These are phyloP conservation scores for Claviceps paspali DNA, from an alignment of 2,329 filamentous ascomycete species.

Conservation along the genomic window DNA sequence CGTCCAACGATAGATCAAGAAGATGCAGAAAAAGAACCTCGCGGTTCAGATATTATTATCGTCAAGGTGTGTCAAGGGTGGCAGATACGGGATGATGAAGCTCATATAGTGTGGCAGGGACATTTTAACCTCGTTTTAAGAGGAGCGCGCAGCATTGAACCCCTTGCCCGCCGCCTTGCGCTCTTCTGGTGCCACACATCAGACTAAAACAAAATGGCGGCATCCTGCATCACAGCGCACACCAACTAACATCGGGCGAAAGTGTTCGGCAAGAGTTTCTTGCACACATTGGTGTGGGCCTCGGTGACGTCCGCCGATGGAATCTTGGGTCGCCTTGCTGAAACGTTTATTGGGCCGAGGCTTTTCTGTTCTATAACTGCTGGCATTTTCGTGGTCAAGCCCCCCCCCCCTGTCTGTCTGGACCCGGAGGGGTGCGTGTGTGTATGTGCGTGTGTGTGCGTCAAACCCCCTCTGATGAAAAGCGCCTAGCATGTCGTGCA, in stretches of 20 bases:
- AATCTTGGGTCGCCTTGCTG: background rate
- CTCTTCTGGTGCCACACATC: constrained; percentile 2
- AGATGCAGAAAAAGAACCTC: background rate
- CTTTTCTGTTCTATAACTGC: background rate
- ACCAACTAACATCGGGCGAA: background rate
- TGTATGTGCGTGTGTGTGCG: no score
- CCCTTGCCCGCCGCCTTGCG: constrained; percentile 1
- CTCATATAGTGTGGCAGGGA: constrained; percentile 2
- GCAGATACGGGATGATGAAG: constrained; percentile 1
- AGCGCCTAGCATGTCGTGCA: constrained; percentile 2
- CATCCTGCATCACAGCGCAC: constrained; percentile 5
- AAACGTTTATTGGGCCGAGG: background rate
- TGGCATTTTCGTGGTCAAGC: no score
- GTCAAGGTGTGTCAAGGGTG: no score
- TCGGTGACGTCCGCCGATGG: background rate
- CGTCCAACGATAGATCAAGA: background rate
- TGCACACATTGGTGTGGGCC: background rate
- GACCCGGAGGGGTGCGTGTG: no score
- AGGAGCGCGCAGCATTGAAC: no score
- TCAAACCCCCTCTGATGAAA: no score
- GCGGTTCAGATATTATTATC: no score
- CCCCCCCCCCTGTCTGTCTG: no score
- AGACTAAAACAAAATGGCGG: constrained; percentile 4
- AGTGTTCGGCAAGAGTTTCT: background rate
- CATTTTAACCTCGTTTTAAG: no score